Base-by-base conservation (phyloP, 2,329 filamentous ascomycete genomes). In the Xylariaceae sp. region DNA sequence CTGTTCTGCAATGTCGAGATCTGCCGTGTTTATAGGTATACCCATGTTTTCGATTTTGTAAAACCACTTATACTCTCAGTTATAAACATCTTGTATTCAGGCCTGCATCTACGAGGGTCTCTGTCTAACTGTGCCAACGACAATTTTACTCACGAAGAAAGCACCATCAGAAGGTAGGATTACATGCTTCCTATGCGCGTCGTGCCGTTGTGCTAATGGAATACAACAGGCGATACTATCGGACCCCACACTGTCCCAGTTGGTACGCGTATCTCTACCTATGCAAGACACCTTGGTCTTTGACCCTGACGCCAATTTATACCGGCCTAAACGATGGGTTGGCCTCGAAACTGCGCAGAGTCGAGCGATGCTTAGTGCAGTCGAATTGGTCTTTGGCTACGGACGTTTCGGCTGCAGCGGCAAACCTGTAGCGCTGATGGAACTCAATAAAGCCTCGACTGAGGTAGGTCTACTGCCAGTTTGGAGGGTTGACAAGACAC, bases 321-420 rank as follows among this genome's bases (percentile, higher is more conserved):
- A 64, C 55, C 52, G 68, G 40, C 69, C 69, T 2, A 67, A 71
- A 54, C 57, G 68, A 18, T 70, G 65, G 65, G 50, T 70, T 5
- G 59, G 58, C 16, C 19, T 28, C 13, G 22, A 16, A 17, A n/a
- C 53, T 53, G 31, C 63, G 66, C 39, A 60, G 63, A n/a, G n/a
- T n/a, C n/a, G n/a, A n/a, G n/a, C n/a, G 38, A 71, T 70, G 62
- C 59, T 65, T 33, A 57, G 60, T 7, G 69, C 63, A 0, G 54
- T 70, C 12, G 73, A 75, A 41, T 60, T 73, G 7, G 61, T 71
- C 6, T 77, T 76, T 60, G 71, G 71, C 1, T 63, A 67, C 42
- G 73, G 74, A 1, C 63, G 63, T 13, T 72, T 66, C 54, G 57
- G 63, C 49, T 76, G 75, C 50, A 59, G 74, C 18, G 75, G 75